Evolutionary conservation across 441 rosid species (phyloP).

Genomic region (Croton setiger): DNA sequence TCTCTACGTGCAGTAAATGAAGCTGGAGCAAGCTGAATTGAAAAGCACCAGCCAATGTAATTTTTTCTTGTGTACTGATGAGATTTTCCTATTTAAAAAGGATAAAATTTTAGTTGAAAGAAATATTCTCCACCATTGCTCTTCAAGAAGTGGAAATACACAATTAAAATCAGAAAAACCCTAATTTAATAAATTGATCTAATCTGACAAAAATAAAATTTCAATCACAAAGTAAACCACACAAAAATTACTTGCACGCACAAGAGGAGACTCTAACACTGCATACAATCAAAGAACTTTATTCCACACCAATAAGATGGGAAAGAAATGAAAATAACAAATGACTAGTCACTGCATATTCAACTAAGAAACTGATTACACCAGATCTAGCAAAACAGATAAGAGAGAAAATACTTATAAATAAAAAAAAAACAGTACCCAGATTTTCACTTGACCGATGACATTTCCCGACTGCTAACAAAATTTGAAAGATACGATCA

Average conservation of each 20-base stretch:
- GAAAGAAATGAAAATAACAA: neutral
- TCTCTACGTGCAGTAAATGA: neutral
- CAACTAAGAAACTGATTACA: neutral
- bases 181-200: neutral
- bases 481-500: neutral
- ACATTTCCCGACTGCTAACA: neutral
- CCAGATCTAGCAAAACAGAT: constrained; percentile 4
- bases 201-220: neutral
- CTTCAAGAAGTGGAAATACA: neutral
- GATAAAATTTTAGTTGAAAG: too few relatives aligned
- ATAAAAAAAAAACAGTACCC: neutral
- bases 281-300: constrained; percentile 13
- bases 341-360: neutral
- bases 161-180: neutral
- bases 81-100: neutral
- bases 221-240: neutral
- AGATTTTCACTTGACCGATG: neutral
- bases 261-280: neutral
- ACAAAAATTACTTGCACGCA: neutral
- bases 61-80: neutral
- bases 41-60: neutral
- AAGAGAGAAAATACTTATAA: neutral
- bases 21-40: neutral
- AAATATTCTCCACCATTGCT: too few relatives aligned
- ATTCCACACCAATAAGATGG: neutral